Conservation (phyloP, 2,329 filamentous ascomycete species). For the Clonostachys rosea region DNA sequence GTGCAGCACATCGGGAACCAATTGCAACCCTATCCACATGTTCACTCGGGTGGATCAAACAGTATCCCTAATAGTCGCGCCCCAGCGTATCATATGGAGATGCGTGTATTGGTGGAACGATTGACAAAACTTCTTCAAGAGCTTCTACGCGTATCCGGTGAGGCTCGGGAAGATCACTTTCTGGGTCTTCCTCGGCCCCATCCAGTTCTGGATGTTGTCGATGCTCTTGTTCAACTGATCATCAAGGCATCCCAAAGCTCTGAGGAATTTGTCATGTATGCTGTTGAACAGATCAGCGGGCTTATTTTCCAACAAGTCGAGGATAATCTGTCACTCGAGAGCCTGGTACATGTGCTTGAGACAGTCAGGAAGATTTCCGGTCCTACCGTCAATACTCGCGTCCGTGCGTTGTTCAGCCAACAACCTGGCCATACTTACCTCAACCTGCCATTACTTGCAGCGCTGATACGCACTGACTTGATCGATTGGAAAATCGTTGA, state of each 20-base stretch:
- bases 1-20: constrained; percentile 48
- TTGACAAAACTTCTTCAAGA: constrained; percentile 55
- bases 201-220: constrained; percentile 56
- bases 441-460: constrained; percentile 51
- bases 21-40: constrained; percentile 49
- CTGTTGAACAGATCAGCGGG: constrained; percentile 54
- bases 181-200: constrained; percentile 53
- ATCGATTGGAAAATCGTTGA: constrained; percentile 64
- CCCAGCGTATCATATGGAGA: constrained; percentile 42
- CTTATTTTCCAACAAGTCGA: constrained; percentile 51
- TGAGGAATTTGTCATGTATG: constrained; percentile 54
- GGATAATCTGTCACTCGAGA: constrained; percentile 54
- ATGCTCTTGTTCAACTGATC: constrained; percentile 56
- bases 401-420: constrained; percentile 50
- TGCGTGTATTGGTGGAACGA: constrained; percentile 45
- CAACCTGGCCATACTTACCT: constrained; percentile 52
- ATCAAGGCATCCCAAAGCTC: constrained; percentile 59
- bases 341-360: constrained; percentile 57
- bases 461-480: constrained; percentile 54
- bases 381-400: constrained; percentile 46
- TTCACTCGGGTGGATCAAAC: constrained; percentile 31
- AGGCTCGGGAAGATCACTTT: constrained; percentile 55
- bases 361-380: constrained; percentile 56
- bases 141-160: constrained; percentile 47
- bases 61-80: constrained; percentile 45